Evolutionary conservation across 495 filamentous ascomycete genomes (phyloP), one percentile per base, ranked within the genome.

Genomic region (Lophiotrema nucula): DNA sequence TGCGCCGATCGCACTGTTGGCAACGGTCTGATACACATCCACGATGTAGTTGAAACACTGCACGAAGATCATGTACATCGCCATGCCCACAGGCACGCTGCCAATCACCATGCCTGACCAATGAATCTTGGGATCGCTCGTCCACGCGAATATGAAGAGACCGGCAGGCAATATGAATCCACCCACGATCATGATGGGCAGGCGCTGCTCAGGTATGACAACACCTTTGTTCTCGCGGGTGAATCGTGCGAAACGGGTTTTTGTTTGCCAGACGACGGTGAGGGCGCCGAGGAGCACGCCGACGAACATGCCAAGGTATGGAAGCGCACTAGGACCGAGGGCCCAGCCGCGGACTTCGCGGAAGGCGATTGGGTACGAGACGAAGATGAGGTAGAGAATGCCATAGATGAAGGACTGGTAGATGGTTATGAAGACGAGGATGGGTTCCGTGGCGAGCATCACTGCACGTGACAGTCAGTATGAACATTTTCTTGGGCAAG

Each of bases 371-470:
- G 56, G 56, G 31, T 53, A 60, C 3, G 45, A 48, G 16, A 38
- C 47, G 21, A 60, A 19, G 24, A 31, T 53, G 16, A 51, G 26
- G 41, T 60, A 60, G 21, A 60, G 48, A 3, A 60, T 23, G 25
- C 28, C 25, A 23, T 43, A 60, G 18, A 53, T 41, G 69, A 82
- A 83, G 24, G 77, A 79, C 44, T 79, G 77, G 57, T 82, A 82
- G 28, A 72, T 55, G 4, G 68, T 57, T 3, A 65, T 61, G 50
- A 22, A 43, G 21, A 42, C 46, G 5, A 65, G 50, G 23, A 61
- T 61, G 3, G 61, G 70, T 23, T 64, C 60, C 11, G 55, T 58
- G 19, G 39, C 37, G 1, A 64, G 37, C 48, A 64, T 59, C 10
- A n/a, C n/a, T n/a, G n/a, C n/a, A n/a, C n/a, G n/a, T n/a, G n/a